phyloP scores from a whole-genome alignment of 2,329 filamentous ascomycete species.

The Ophiostoma piceae region DNA sequence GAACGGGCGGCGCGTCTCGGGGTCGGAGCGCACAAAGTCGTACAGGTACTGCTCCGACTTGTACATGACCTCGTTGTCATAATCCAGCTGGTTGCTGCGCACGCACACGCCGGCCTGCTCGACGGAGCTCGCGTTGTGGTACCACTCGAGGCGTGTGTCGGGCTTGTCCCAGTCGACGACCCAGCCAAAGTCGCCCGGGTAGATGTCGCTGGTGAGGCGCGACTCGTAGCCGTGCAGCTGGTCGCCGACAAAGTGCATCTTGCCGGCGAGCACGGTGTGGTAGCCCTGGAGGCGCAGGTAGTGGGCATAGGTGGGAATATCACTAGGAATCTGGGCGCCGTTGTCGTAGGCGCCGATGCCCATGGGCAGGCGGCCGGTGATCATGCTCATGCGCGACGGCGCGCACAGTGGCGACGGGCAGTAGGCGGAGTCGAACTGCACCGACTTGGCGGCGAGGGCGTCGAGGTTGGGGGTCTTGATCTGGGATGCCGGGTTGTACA shows the following conservation, averaged over 20 bases:
- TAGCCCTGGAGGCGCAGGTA: conserved; percentile 82
- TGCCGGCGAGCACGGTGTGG: conserved; percentile 83
- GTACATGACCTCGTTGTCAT: conserved; percentile 94
- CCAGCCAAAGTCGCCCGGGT: conserved; percentile 92
- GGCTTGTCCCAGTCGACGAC: conserved; percentile 93
- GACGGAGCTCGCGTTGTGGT: conserved; percentile 92
- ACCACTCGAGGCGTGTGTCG: conserved; percentile 82
- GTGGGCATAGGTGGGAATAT: conserved; percentile 86
- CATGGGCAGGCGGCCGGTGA: conserved; percentile 84
- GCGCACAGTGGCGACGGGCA: conserved; percentile 91
- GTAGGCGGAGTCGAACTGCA: conserved; percentile 91
- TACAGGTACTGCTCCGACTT: conserved; percentile 85
- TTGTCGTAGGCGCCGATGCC: conserved; percentile 93
- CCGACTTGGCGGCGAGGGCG: conserved; percentile 69
- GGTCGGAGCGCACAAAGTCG: conserved; percentile 78
- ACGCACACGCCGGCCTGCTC: conserved; percentile 84
- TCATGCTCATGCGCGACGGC: conserved; percentile 89
- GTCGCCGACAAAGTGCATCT: conserved; percentile 97
- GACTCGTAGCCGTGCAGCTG: conserved; percentile 93
- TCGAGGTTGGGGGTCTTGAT: conserved; percentile 93
- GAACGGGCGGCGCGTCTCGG: conserved; percentile 68
- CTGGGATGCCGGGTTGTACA: conserved; percentile 81
- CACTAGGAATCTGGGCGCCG: conserved; percentile 74
- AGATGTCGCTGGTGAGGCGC: conserved; percentile 89
- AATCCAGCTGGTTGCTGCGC: conserved; percentile 90